Base-by-base conservation (phyloP, 2,329 filamentous ascomycete species). In the Ceratocystis diversiconidia region DNA sequence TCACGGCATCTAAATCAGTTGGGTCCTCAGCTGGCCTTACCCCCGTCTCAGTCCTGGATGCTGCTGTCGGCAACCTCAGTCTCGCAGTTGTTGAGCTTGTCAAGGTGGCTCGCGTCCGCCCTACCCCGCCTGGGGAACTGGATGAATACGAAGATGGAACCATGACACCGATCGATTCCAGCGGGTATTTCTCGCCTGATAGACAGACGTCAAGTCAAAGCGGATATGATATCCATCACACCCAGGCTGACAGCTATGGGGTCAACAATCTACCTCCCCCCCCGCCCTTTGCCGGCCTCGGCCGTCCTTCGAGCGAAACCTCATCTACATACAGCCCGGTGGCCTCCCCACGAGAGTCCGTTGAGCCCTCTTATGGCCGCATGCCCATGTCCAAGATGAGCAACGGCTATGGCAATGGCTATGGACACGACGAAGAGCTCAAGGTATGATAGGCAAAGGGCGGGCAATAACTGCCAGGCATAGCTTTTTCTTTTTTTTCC, bases 1-100 rank as follows among this genome's bases (percentile, higher is more conserved):
- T 97, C 71, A 97, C 92, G 1, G 90, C 92, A 1, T 88, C 90
- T 43, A 96, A 95, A 77, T 96, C 96, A 72, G 96, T 94, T 74
- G 87, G 89, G 43, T 82, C 84, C 10, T 86, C 90, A 0, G 85
- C 84, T 22, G 94, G 94, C 36, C 82, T 99, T 41, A 92, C 90
- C 1, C 94, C 94, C 0, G 87, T 99, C n/a, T 95, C 90, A 5
- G 77, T 99, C 2, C 79, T 99, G 25, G 94, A 99, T 74, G 94
- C 92, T 2, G 92, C 94, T 1, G 91, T 92, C 6, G 94, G 90
- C 28, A 91, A 99, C 75, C 80, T 97, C 44, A 90, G 90, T 1
- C 85, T 89, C 3, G 86, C 92, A 1, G 82, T 97, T 28, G 86
- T 99, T 22, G 92, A 96, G 71, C 81, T 97, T 15, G 80, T 96